Evolutionary conservation across 768 basidiomycete genomes (phyloP).

Genomic region (Pisolithus sp.): DNA sequence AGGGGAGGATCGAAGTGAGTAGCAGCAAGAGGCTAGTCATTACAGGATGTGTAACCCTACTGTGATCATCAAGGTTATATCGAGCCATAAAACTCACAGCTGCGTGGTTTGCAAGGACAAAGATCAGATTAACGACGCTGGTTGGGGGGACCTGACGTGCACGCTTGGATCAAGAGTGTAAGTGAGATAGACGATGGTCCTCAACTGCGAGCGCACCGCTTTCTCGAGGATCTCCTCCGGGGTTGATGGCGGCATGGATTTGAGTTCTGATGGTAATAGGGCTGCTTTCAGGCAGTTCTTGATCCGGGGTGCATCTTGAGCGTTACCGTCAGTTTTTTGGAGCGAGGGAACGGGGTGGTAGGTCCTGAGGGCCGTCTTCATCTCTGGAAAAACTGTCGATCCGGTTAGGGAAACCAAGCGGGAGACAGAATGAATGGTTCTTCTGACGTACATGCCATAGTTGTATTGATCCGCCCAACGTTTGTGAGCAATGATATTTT

Average conservation of each 20-base stretch:
- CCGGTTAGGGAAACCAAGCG: slow-evolving; percentile 14
- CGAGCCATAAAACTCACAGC: slow-evolving; percentile 42
- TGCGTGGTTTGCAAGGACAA: slow-evolving; percentile 74
- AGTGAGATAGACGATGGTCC: slow-evolving; percentile 3
- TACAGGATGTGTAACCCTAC: slow-evolving; percentile 8
- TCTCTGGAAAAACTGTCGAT: slow-evolving; percentile 77
- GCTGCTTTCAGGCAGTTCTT: slow-evolving; percentile 87
- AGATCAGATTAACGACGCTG: slow-evolving; percentile 80
- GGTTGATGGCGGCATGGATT: slow-evolving; percentile 58
- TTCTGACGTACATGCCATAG: slow-evolving; percentile 67
- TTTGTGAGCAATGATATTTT: slow-evolving; percentile 84
- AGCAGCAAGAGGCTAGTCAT: slow-evolving; percentile 46
- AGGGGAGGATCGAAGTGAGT: slow-evolving; percentile 69
- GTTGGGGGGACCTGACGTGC: slow-evolving; percentile 67
- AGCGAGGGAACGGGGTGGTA: slow-evolving; percentile 87
- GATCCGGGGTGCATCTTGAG: slow-evolving; percentile 87
- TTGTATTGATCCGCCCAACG: slow-evolving; percentile 88
- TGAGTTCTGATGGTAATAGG: slow-evolving; percentile 62
- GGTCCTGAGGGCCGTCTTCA: slow-evolving; percentile 84
- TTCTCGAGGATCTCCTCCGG: slow-evolving; percentile 69
- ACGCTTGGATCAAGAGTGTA: slow-evolving; percentile 34
- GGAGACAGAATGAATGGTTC: slow-evolving; percentile 5
- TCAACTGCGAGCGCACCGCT: slow-evolving; percentile 40
- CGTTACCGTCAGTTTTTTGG: slow-evolving; percentile 82
- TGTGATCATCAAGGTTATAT: background rate